Evolutionary conservation across 345 rosid genomes (phyloP), one percentile per base, ranked within the genome.

Genomic region (Ceriops zippeliana): DNA sequence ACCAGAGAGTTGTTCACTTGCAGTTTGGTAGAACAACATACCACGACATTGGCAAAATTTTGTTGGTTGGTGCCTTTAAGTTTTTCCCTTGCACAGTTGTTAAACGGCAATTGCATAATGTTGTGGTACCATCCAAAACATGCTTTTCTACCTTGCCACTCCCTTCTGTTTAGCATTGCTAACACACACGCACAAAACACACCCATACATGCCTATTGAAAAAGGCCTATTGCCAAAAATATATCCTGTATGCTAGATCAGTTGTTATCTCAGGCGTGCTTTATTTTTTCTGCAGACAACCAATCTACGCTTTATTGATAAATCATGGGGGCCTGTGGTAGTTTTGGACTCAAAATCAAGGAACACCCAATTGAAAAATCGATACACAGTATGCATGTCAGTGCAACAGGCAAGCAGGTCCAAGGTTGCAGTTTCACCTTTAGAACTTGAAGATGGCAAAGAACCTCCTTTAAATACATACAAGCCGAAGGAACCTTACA

Each of bases 401-500:
- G 81, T 91, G 71, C 96, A 95, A 70, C 96, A 95, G 78, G 86
- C 93, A 61, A 86, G 83, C 79, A 77, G 58, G 72, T 77, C 91
- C 32, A 91, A 90, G 83, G 87, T 88, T 82, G 80, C 85, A 1
- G 92, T 91, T 78, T 72, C 89, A 60, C 99, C 99, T 21, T 54
- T 86, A 57, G 83, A 83, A 58, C 86, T 91, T 47, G 97, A 95
- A 76, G 86, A 81, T 72, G 86, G 85, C 34, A 85, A 84, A 70
- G 96, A 87, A 67, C 88, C 96, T 19, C 99, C 97, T 0, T 72
- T 95, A 47, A 86, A 95, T 74, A 21, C 72, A 70, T 83, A 81
- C 85, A 90, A 84, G 81, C 96, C 96, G 34, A 95, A 88, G 90
- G 96, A 82, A 72, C 97, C 97, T 22, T 91, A 95, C 76, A 89